Evolutionary conservation across 2,329 filamentous ascomycete species (phyloP).

Genomic region (Cladophialophora chaetospira): DNA sequence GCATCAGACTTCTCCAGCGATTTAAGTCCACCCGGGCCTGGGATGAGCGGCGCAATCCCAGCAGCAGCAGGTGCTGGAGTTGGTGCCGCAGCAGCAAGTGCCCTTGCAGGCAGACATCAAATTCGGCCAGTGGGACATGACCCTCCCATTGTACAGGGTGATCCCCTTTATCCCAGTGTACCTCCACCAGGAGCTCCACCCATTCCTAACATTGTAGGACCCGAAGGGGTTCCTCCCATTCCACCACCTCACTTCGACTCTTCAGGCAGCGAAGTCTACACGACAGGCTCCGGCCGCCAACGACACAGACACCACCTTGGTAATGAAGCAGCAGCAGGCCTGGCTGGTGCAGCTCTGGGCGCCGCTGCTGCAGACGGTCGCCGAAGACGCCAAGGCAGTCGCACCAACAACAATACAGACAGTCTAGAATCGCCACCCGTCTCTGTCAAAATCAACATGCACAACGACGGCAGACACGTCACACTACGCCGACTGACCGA

Average conservation of each 20-base stretch:
- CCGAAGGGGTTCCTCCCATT: constrained; percentile 41
- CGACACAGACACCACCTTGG: constrained; percentile 34
- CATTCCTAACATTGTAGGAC: not conserved
- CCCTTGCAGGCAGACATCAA: constrained; percentile 31
- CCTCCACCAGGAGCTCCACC: constrained; percentile 20
- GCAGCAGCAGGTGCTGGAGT: constrained; percentile 23
- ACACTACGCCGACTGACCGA: constrained; percentile 63
- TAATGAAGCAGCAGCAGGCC: constrained; percentile 37
- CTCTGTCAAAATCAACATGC: constrained; percentile 66
- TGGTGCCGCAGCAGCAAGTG: constrained; percentile 30
- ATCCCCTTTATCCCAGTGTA: constrained; percentile 33
- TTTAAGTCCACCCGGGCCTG: constrained; percentile 21
- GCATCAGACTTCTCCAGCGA: constrained; percentile 32
- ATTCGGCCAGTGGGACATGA: constrained; percentile 38
- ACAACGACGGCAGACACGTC: constrained; percentile 64
- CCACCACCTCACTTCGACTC: constrained; percentile 45
- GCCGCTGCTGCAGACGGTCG: constrained; percentile 38
- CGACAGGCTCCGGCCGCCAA: constrained; percentile 34
- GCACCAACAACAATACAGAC: constrained; percentile 39
- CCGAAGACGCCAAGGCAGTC: constrained; percentile 38
- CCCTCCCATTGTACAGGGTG: constrained; percentile 35
- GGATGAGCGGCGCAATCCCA: constrained; percentile 23
- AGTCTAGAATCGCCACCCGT: constrained; percentile 60
- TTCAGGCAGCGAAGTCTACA: constrained; percentile 40
- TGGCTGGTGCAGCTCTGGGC: constrained; percentile 37